Base-by-base conservation (phyloP, 2,329 filamentous ascomycete species). In the Fonsecaea monophora region DNA sequence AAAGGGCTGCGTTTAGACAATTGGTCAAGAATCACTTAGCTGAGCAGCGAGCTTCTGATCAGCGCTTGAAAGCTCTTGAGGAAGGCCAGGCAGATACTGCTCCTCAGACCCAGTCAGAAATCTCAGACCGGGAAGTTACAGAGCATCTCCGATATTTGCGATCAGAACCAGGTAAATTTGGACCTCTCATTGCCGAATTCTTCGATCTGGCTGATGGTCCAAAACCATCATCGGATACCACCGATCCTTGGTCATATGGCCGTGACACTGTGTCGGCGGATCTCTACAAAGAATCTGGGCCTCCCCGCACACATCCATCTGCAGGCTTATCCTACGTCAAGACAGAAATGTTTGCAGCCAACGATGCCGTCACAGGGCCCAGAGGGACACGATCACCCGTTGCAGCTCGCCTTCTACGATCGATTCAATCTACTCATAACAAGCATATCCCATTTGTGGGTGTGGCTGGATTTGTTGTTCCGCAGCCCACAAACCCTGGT, bases 281-380 rank as follows among this genome's bases (percentile, higher is more conserved):
- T 9, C 79, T 80, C 64, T 85, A 84, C 71, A 78, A 78, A 38
- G 73, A 76, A 37, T 75, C 75, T 34, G 84, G 84, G 2, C 85
- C 85, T 21, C 85, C 86, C 1, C 84, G 83, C 65, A 90, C 88
- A 7, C 88, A 90, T 76, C 88, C 88, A 2, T 88, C 86, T 3
- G 88, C 86, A 4, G 88, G 88, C 69, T 79, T 90, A 4, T 84
- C 85, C 13, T 90, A 90, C 74, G 78, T 85, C 2, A 83, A 86
- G 57, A 85, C 84, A 12, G 80, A 82, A 62, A 79, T 84, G 25
- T 79, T 84, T 72, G 77, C 87, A 53, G 78, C 82, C 71, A 90
- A 89, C 73, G 86, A 89, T 73, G 85, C 87, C 2, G 74, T 84
- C 35, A 84, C 85, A 71, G 88, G 88, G 3, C 88, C 88, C 9